Base-by-base conservation (phyloP, 352 stramenopile species). In the Thalassiosira oceanica region DNA sequence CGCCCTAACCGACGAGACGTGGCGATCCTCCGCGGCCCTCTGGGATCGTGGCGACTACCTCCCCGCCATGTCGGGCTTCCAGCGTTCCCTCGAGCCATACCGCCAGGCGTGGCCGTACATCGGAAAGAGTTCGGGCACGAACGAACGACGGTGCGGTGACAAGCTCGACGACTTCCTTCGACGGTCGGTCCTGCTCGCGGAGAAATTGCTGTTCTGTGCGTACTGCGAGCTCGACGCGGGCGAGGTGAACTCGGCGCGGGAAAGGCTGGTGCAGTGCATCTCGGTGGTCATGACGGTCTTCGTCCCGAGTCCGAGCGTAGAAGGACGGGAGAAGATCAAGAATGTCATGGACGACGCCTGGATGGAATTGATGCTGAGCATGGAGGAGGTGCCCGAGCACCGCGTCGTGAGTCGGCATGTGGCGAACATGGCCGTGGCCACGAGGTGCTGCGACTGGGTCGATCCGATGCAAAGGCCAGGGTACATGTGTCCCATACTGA, bases 361-460 rank as follows among this genome's bases (percentile, higher is more conserved):
- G 57, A 80, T 85, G 76, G 71, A 83, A 39, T 60, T 82, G 2
- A 83, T 76, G 61, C 31, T 85, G 35, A 83, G 29, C 24, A 74
- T 67, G 54, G 75, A 82, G 44, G 77, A 79, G 53, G 21, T 70
- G n/a, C 21, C 18, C 31, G 33, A 73, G 15, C 26, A 65, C 16
- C 61, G 57, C 41, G 21, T 63, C 24, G 33, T 76, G 31, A 54
- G 73, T 15, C 57, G 61, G 20, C 57, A 86, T 41, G 73, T 86
- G 6, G 68, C 68, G 18, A 43, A 65, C 3, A 57, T 82, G 70
- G 69, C 67, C 2, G 72, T 83, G 62, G 11, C 21, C 21, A 77
- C 42, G 33, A 24, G 51, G 64, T 65, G 45, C n/a, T 61, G 50
- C 44, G 24, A 23, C 23, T 78, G 67, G 67, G 18, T 31, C 21